Percentiles rank a stretch among this genome's conserved stretches.
phyloP scores from a whole-genome alignment of 1,284 basidiomycete genomes.

The Ganoderma boninense region DNA sequence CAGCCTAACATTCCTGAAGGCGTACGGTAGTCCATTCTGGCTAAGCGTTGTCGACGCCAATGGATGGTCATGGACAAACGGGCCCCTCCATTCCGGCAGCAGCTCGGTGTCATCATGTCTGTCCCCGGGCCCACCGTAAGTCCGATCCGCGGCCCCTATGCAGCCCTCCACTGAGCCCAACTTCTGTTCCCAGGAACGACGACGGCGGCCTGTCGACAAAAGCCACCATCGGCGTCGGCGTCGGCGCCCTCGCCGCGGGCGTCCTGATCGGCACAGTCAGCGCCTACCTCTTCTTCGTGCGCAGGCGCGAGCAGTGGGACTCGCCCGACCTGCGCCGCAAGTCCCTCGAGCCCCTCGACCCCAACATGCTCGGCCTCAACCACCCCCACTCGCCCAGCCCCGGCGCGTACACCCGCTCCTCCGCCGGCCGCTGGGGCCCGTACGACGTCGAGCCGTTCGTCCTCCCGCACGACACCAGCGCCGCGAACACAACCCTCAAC shows the following conservation, averaged over 20 bases:
- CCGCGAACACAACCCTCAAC: not conserved
- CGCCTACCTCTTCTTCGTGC: constrained; percentile 41
- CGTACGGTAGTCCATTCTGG: constrained; percentile 64
- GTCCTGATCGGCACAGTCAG: constrained; percentile 46
- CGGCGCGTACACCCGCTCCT: constrained; percentile 11
- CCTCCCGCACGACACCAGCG: not conserved
- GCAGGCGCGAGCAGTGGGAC: constrained; percentile 31
- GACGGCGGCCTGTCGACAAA: constrained; percentile 28
- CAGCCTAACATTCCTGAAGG: constrained; percentile 34
- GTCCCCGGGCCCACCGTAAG: constrained; percentile 5
- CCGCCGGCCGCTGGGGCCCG: not conserved
- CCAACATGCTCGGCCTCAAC: constrained; percentile 15
- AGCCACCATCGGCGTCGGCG: constrained; percentile 49
- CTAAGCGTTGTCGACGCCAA: constrained; percentile 60
- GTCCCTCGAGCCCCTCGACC: constrained; percentile 19
- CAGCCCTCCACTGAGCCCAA: not conserved
- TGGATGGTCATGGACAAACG: constrained; percentile 61
- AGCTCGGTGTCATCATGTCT: constrained; percentile 48
- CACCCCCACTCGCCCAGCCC: constrained; percentile 14
- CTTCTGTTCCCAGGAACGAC: not conserved
- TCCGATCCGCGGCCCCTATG: too few species aligned
- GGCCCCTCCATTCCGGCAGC: constrained; percentile 59
- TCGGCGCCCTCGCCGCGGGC: constrained; percentile 55
- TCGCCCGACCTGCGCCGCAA: constrained; percentile 25
- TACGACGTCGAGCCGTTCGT: constrained; percentile 24